These are phyloP conservation scores for Apophysomyces variabilis DNA, from an alignment of 371 early-diverging fungal genomes.

Conservation along the genomic window DNA sequence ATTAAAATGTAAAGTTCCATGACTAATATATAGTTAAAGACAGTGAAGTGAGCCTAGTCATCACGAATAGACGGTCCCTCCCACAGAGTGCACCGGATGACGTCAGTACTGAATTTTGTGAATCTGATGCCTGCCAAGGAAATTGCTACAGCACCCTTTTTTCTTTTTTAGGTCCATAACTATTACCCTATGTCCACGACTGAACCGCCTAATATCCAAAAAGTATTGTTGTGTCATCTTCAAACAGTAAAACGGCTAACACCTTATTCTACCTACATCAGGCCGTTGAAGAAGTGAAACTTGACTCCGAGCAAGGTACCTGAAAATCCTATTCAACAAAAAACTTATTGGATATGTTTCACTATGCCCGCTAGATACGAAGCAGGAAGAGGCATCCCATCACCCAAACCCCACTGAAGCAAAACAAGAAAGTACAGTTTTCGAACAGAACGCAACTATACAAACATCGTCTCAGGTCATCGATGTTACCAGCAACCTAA, in stretches of 20 bases:
- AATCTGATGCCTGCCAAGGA: no score
- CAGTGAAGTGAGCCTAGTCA: no score
- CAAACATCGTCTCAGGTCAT: background rate
- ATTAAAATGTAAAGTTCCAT: no score
- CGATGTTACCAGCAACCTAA: background rate
- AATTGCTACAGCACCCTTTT: background rate
- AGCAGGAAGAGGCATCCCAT: background rate
- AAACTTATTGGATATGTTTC: slow-evolving; percentile 9
- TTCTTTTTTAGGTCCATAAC: background rate
- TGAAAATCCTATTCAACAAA: background rate
- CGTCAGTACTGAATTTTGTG: no score
- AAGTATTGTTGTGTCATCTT: background rate
- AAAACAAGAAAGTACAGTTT: background rate
- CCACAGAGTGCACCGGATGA: no score
- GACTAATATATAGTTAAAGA: no score
- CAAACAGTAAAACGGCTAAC: background rate
- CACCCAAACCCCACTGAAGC: background rate
- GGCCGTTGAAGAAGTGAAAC: background rate
- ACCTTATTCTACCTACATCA: background rate
- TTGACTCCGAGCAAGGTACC: background rate
- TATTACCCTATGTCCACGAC: background rate
- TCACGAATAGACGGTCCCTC: no score
- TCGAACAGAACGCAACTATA: background rate
- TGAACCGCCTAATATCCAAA: background rate
- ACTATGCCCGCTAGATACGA: background rate